Evolutionary conservation across 2,329 filamentous ascomycete genomes (phyloP), one percentile per base, ranked within the genome.

Genomic region (Penicillium occitanis): DNA sequence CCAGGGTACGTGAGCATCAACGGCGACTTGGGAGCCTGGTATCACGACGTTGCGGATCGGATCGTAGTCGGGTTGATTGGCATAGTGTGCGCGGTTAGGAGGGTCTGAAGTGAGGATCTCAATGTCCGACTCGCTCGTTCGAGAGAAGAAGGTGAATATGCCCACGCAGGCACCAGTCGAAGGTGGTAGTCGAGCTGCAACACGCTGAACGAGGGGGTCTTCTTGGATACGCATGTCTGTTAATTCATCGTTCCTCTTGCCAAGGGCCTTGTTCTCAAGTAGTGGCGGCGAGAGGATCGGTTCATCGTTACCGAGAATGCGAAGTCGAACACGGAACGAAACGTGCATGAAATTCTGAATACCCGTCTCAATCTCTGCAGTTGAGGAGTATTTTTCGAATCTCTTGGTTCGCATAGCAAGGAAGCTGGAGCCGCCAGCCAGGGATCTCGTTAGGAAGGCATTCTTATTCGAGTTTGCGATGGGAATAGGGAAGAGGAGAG

Each of bases 51-150:
- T 76, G 1, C 71, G 73, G 37, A 70, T 44, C 2, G 75, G 71
- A 65, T 80, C 75, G 65, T 79, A 80, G 65, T 79, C 78, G 1
- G 79, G 79, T 66, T 81, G 80, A 63, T 80, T 81, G 17, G 77
- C 74, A 58, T 79, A 80, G 40, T 79, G 80, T 4, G 84, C 77
- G 3, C 75, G 77, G 64, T 76, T 73, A 0, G 72, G 74, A 1
- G 80, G 77, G 63, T 85, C 83, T 5, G 76, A 72, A 1, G 83
- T 85, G 11, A 85, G 73, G 66, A 86, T 83, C 73, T 86, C 84
- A 67, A 86, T 82, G 68, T 86, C 84, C 0, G 80, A 82, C 70
- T 86, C 84, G 69, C 82, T 82, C 35, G 69, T 74, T 59, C 79
- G 75, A 48, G 82, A 77, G 66, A 74, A 76, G 67, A 83, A 85